Evolutionary conservation across 2,329 filamentous ascomycete genomes (phyloP), one percentile per base, ranked within the genome.

Genomic region (Penicillium sp.): DNA sequence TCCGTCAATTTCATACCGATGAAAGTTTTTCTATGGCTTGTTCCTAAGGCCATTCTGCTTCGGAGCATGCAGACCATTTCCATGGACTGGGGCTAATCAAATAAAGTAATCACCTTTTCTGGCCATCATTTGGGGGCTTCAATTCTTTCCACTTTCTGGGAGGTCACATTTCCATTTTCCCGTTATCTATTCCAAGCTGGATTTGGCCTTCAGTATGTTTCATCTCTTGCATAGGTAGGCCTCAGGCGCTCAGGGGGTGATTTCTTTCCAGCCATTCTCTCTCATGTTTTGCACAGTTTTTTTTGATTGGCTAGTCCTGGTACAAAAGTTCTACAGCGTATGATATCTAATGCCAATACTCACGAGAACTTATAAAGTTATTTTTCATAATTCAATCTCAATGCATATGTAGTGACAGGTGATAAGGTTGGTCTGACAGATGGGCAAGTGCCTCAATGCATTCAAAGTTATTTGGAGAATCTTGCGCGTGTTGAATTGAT

Each of bases 1-100:
- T 58, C 78, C 79, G 25, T 67, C 73, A 9, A 71, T 79, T 45
- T 72, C 71, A 42, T 78, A 74, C 58, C 72, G 78, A 54, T 80
- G 62, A 75, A 37, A 3, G 2, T 19, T 39, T 19, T 39, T 19
- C 5, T n/a, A n/a, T 37, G n/a, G 19, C 35, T 39, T 19, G 8
- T 10, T 39, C n/a, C 14, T 39, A 7, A 39, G 3, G n/a, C 35
- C 2, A 19, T 39, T 39, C n/a, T 39, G 35, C n/a, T 39, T 19
- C 31, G 7, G 14, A 33, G 9, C n/a, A 39, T 19, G 19, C 37
- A 13, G 19, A 21, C 19, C 4, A 10, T 42, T 3, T 39, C n/a
- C 9, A 42, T 21, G 37, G 16, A 42, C 37, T 10, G 19, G 5
- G 39, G 19, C 35, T 19, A 5, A 39, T 39, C 6, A 19, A 33